Evolutionary conservation across 805 yeast genomes (phyloP), one percentile per base, ranked within the genome.

Genomic region (Yamadazyma olivae): DNA sequence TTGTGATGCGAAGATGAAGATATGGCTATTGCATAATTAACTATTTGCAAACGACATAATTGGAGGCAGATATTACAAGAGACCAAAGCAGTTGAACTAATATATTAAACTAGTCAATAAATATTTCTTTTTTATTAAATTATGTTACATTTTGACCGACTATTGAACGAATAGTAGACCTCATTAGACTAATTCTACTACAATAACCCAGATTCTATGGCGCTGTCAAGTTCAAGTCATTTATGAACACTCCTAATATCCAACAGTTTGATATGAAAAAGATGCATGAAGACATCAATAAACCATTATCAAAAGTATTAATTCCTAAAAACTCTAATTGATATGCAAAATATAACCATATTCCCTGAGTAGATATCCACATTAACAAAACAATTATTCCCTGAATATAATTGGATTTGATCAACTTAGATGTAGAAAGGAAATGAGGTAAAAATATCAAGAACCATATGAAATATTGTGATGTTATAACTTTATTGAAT

Each of bases 381-480:
- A 77, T 51, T 0, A 54, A 38, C 1, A 77, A 41, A 26, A 74
- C 64, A 0, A 58, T 10, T 0, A 68, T 2, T 1, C 84, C 85
- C 33, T 58, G 53, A 6, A 24, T 6, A 17, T 30, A 36, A 32
- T 55, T 54, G 3, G 49, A 36, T 0, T 36, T 41, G 0, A 55
- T 42, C 1, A 61, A 39, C 2, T 50, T 55, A 0, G 87, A 67
- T 6, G 61, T 53, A 2, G 81, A 66, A 6, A 88, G 54, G 49
- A 67, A 81, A 36, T 85, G 76, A 2, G 99, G 98, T 28, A 91
- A 57, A 45, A 90, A 77, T 10, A 89, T 84, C 48, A 93, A 62
- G 52, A 83, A 93, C 99, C 99, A 93, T 43, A 91, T 77, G 59
- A 93, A 93, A 60, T 93, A 93, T 63, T 93, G 99, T 1, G 96